phyloP scores from a whole-genome alignment of 257 asterid genomes.

The Solanum rostratum region DNA sequence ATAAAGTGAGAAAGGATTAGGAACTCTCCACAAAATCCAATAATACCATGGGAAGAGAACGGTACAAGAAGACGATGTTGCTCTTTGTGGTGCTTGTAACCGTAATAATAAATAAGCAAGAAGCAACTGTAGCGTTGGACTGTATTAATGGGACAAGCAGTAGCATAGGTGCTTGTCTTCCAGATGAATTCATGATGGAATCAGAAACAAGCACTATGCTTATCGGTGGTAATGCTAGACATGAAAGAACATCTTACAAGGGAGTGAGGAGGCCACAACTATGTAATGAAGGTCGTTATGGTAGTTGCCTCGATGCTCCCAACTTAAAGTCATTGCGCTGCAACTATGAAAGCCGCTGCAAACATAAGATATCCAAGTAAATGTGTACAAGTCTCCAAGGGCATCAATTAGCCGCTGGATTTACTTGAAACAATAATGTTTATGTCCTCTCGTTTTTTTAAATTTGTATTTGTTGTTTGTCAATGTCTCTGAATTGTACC shows the following conservation, averaged over 20 bases:
- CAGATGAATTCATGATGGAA: constrained; percentile 14
- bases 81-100: neutral
- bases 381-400: neutral
- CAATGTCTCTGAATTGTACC: neutral
- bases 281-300: neutral
- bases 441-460: neutral
- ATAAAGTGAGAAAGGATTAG: too few relatives aligned
- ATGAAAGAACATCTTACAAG: too few relatives aligned
- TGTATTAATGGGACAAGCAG: constrained; percentile 3
- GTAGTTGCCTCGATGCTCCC: neutral
- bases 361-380: neutral
- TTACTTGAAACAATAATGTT: neutral
- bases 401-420: neutral
- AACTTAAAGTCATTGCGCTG: neutral
- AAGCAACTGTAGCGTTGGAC: neutral
- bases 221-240: neutral
- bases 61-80: neutral
- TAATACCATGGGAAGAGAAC: neutral
- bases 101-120: neutral
- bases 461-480: neutral
- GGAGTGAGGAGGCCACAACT: too few relatives aligned
- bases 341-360: neutral
- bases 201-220: neutral
- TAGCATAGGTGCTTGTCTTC: neutral
- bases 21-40: too few relatives aligned